Evolutionary conservation across 345 rosid genomes (phyloP).

Genomic region (Lenwebbia sp.): DNA sequence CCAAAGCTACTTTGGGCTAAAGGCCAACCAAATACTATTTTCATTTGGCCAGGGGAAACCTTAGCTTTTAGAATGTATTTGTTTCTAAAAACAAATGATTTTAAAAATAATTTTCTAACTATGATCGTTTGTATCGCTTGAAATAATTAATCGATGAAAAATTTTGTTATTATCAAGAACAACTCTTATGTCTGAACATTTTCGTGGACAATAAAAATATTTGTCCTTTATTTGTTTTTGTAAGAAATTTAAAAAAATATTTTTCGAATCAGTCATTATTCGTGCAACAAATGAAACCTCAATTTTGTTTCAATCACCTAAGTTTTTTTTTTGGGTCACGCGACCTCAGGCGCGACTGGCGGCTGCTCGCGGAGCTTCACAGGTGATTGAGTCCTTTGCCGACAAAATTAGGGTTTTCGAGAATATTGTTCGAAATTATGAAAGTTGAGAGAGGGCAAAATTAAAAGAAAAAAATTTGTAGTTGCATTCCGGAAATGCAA

Average conservation of each 20-base stretch:
- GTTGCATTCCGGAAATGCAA: too few relatives aligned
- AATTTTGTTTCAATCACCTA: neutral
- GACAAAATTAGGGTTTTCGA: too few relatives aligned
- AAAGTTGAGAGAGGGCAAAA: too few relatives aligned
- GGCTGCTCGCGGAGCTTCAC: too few relatives aligned
- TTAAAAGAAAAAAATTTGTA: too few relatives aligned
- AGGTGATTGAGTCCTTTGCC: too few relatives aligned
- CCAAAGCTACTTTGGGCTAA: too few relatives aligned
- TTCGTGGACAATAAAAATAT: fast-evolving
- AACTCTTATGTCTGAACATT: neutral
- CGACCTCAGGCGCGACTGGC: too few relatives aligned
- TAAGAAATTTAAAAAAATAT: neutral
- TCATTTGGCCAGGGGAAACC: neutral
- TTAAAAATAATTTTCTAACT: neutral
- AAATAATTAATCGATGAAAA: neutral
- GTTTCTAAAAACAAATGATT: neutral
- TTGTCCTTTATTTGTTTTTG: neutral
- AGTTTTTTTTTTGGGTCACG: neutral
- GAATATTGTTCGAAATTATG: too few relatives aligned
- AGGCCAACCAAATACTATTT: too few relatives aligned
- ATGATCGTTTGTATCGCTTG: neutral
- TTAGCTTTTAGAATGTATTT: neutral
- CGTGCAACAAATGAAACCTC: neutral
- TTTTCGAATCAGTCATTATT: neutral
- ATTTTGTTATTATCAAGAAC: fast-evolving